Percentiles rank a stretch among this genome's conserved stretches.
Evolutionary conservation across 306 rosid species (phyloP).

Genomic region (Cicer bijugum): DNA sequence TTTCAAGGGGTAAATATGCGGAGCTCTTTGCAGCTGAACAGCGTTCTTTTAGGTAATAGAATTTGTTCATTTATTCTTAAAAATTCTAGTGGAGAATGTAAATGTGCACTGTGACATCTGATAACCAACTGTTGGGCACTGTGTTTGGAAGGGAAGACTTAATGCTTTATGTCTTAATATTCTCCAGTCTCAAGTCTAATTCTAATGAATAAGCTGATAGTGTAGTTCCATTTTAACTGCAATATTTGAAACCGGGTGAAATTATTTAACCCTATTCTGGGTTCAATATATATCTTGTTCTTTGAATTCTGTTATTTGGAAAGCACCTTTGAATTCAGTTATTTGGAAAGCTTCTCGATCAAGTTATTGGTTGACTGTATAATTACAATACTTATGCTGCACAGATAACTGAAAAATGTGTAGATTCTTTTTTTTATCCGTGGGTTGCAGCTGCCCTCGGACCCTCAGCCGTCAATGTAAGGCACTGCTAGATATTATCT

Average conservation of each 20-base stretch:
- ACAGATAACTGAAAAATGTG: not conserved
- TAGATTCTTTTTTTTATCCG: not conserved
- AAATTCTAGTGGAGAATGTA: conserved; percentile 38
- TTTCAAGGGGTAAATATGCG: conserved; percentile 89
- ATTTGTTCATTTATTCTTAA: conserved; percentile 8
- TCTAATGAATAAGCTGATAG: conserved; percentile 15
- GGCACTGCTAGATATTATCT: conserved; percentile 3
- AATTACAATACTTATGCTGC: not conserved
- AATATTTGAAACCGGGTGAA: conserved; percentile 25
- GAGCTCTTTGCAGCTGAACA: conserved; percentile 93
- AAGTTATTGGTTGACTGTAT: conserved; percentile 10
- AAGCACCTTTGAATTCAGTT: conserved; percentile 12
- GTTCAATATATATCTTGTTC: not conserved
- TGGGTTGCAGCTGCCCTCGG: not conserved
- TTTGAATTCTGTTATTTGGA: conserved; percentile 14
- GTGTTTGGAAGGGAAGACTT: conserved; percentile 14
- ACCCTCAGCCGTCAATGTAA: not conserved
- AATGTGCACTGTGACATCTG: conserved; percentile 32
- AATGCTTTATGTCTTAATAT: not conserved
- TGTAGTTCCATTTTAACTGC: conserved; percentile 8
- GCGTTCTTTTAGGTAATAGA: conserved; percentile 77
- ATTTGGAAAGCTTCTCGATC: conserved; percentile 2
- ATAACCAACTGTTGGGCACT: conserved; percentile 26
- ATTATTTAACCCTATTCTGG: not conserved
- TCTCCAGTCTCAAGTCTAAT: not conserved